Base-by-base conservation (phyloP, 768 basidiomycete genomes). In the Tephrocybe sp. region DNA sequence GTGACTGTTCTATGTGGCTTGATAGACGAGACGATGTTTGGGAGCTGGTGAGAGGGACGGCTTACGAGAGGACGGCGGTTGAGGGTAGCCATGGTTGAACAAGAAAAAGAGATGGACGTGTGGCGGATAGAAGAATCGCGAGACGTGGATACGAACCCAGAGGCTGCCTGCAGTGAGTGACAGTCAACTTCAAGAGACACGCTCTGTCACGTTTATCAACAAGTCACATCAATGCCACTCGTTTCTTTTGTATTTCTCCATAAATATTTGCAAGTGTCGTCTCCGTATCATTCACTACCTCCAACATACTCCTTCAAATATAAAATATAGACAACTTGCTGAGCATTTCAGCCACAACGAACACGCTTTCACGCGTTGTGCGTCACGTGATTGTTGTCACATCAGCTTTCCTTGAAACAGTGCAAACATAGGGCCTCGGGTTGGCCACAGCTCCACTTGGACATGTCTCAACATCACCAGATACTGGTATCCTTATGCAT, bases 401-500 rank as follows among this genome's bases (percentile, higher is more conserved):
- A 38, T 54, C 43, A 54, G 27, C n/a, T 26, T 26, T 27, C 11
- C 21, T 12, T 42, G 26, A 22, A 3, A 45, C 30, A 82, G 54
- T 84, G 87, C 18, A 79, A 60, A 48, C 81, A 62, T 38, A 87
- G 69, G 0, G 79, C 76, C 44, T 84, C 82, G 85, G 86, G 58
- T 87, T 87, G 3, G 84, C 82, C 13, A 87, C 83, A 4, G 84
- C 86, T n/a, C 86, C 85, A 50, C 85, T 87, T 7, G 85, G 83
- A n/a, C n/a, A n/a, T n/a, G n/a, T n/a, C n/a, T n/a, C n/a, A n/a
- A n/a, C n/a, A n/a, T n/a, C n/a, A n/a, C n/a, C n/a, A n/a, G n/a
- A n/a, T n/a, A n/a, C n/a, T n/a, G n/a, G n/a, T n/a, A n/a, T n/a
- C n/a, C n/a, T n/a, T n/a, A n/a, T n/a, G n/a, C n/a, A n/a, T n/a